Evolutionary conservation across 148 eudicot species (phyloP).

Genomic region (Arbutus unedo): DNA sequence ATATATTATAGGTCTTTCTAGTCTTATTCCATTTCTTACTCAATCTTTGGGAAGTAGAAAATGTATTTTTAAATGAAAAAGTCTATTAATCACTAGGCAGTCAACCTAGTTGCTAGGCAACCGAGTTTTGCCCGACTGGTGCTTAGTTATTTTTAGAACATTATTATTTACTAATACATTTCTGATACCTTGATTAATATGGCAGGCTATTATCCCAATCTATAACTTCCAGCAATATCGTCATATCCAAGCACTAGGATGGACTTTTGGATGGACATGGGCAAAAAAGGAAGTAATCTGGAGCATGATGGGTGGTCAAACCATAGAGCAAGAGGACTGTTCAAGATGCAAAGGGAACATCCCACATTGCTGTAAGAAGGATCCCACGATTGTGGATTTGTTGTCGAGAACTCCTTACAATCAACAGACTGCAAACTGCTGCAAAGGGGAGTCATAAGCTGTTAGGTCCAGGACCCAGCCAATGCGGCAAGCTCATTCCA

Average conservation of each 20-base stretch:
- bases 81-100: too few species aligned
- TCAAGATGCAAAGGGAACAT: constrained; percentile 49
- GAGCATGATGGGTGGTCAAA: not conserved
- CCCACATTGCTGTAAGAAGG: constrained; percentile 68
- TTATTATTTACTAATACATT: not conserved
- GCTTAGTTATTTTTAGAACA: too few species aligned
- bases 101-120: too few species aligned
- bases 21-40: too few species aligned
- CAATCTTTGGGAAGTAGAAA: too few species aligned
- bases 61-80: too few species aligned
- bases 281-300: constrained; percentile 47
- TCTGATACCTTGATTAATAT: not conserved
- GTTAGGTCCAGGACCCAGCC: constrained; percentile 59
- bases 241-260: constrained; percentile 12
- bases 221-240: constrained; percentile 38
- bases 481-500: constrained; percentile 60
- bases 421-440: constrained; percentile 64
- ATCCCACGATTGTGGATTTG: constrained; percentile 60
- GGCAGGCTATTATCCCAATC: constrained; percentile 62
- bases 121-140: too few species aligned
- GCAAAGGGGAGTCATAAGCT: constrained; percentile 66
- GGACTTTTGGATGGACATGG: constrained; percentile 76
- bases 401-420: constrained; percentile 68
- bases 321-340: constrained; percentile 22
- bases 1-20: too few species aligned